phyloP scores from a whole-genome alignment of 2,329 filamentous ascomycete species.

The Parastagonospora avenae region DNA sequence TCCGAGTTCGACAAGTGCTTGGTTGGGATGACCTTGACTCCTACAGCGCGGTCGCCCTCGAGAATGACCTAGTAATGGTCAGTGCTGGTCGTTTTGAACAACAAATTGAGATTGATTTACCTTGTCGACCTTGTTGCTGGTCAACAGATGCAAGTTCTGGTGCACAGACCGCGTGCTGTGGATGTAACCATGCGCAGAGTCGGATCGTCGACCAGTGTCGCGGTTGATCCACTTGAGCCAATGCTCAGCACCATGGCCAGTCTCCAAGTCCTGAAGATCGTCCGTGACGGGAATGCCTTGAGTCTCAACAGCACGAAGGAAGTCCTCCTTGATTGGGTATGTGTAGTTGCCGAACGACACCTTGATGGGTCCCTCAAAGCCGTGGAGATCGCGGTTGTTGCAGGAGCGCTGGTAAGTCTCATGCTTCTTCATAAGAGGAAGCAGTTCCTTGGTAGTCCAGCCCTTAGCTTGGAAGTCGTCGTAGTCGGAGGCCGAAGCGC shows the following conservation, averaged over 20 bases:
- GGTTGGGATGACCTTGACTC: constrained; percentile 70
- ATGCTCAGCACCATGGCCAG: constrained; percentile 73
- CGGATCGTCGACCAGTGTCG: constrained; percentile 71
- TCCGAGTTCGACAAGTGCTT: constrained; percentile 68
- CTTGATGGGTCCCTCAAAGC: constrained; percentile 80
- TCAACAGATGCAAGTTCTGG: constrained; percentile 72
- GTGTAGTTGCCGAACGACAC: constrained; percentile 80
- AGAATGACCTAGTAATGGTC: constrained; percentile 60
- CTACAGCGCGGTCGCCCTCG: constrained; percentile 73
- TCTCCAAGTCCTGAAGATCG: constrained; percentile 74
- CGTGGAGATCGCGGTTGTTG: constrained; percentile 68
- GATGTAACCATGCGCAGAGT: constrained; percentile 78
- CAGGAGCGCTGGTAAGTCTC: constrained; percentile 71
- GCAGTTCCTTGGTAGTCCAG: constrained; percentile 76
- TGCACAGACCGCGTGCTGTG: constrained; percentile 75
- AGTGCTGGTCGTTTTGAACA: background rate
- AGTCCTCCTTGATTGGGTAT: constrained; percentile 82
- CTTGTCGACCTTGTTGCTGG: constrained; percentile 80
- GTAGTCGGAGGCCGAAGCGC: constrained; percentile 73
- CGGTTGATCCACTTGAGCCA: constrained; percentile 87
- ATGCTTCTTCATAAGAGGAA: constrained; percentile 80
- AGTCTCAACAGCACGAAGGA: constrained; percentile 72
- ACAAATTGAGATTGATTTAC: constrained; percentile 5
- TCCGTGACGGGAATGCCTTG: constrained; percentile 78
- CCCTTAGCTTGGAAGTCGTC: constrained; percentile 81